These are phyloP conservation scores for Cryptococcus amylolentus DNA, from an alignment of 1,284 basidiomycete species.

Conservation along the genomic window DNA sequence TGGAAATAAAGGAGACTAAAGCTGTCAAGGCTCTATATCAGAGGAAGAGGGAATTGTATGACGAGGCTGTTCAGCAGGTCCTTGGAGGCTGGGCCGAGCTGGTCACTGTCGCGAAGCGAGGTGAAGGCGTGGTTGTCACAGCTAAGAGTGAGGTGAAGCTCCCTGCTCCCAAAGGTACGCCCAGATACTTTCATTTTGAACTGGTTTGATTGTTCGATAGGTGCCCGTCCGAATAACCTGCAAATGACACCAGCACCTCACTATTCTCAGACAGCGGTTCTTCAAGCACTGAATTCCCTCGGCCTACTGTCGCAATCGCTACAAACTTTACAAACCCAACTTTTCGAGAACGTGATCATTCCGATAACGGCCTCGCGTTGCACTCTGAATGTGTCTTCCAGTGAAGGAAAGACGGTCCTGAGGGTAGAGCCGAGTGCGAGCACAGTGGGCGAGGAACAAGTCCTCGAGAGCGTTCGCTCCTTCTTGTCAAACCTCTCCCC, in stretches of 20 bases:
- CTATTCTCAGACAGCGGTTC: too few relatives aligned
- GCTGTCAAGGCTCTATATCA: constrained; percentile 7
- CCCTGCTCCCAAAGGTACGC: too few relatives aligned
- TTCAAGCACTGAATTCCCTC: neutral
- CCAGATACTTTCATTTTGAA: too few relatives aligned
- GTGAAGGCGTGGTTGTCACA: too few relatives aligned
- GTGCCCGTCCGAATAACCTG: too few relatives aligned
- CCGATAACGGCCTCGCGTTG: constrained; percentile 9
- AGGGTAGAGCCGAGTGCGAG: constrained; percentile 1
- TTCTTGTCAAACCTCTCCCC: constrained; percentile 18
- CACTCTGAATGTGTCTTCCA: neutral
- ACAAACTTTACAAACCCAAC: neutral
- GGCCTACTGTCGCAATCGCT: neutral
- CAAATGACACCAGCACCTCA: too few relatives aligned
- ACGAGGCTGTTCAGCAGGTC: too few relatives aligned
- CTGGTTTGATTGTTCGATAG: too few relatives aligned
- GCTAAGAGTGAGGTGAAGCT: too few relatives aligned
- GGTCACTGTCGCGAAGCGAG: too few relatives aligned
- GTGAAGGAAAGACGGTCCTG: constrained; percentile 6
- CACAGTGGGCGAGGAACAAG: constrained; percentile 1
- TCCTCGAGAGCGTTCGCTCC: constrained; percentile 17
- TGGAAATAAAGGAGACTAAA: constrained; percentile 8
- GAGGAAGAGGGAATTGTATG: neutral
- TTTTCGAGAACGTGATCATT: constrained; percentile 22
- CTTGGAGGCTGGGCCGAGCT: too few relatives aligned